Evolutionary conservation across 495 filamentous ascomycete genomes (phyloP), one percentile per base, ranked within the genome.

Genomic region (Choiromyces venosus): DNA sequence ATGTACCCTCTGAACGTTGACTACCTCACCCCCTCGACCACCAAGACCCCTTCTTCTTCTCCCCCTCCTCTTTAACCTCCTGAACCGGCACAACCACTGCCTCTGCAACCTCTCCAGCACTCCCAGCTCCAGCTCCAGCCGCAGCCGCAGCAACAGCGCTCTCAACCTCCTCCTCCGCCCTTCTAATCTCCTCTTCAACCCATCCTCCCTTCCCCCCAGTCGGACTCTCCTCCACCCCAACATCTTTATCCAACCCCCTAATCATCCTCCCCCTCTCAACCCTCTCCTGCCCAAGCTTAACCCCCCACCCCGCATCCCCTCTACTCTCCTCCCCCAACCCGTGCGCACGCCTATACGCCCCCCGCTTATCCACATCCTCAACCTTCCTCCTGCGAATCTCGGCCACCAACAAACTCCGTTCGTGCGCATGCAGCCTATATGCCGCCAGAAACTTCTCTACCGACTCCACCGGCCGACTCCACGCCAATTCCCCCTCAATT

Each of bases 371-470:
- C 44, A 82, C 70, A 68, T 78, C 80, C 14, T 76, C 70, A 21
- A 73, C 61, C 71, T 76, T 79, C 35, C 75, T 80, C 44, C 77
- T 73, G 16, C 74, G 44, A 35, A 70, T 69, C 69, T 72, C 80
- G 2, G 25, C 66, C 1, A 74, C 78, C 25, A 52, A 68, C 52
- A 44, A 67, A 19, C 70, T 80, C 72, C 82, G 69, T 46, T 72
- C 76, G 65, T 82, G 74, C 33, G 72, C 71, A 68, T 74, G 80
- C 67, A 79, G 81, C 76, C 80, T 83, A 67, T 75, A 61, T 35
- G 76, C 76, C 9, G 35, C 39, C 56, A 67, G 14, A 18, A 77
- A 38, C 29, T 52, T 52, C 37, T 44, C 9, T 6, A 77, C 29
- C 16, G 73, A 70, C 9, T 66, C 71, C 6, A 44, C 33, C 1